These are phyloP conservation scores for Gaultheria prostrata DNA, from an alignment of 148 eudicot species.

Conservation along the genomic window DNA sequence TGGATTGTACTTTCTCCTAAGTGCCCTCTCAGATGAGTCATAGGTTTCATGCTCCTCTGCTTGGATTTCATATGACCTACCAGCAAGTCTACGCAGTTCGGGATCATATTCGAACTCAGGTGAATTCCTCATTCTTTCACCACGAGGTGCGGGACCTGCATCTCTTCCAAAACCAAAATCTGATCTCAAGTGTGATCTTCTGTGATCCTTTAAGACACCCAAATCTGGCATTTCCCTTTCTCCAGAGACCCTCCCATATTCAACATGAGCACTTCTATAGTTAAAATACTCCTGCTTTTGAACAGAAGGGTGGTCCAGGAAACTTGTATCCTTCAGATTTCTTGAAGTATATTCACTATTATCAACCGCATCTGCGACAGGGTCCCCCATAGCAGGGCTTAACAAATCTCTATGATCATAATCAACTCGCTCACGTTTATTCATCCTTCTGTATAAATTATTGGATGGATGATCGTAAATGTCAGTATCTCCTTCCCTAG, in stretches of 20 bases:
- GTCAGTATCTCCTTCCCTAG: constrained; percentile 24
- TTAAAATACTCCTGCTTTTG: constrained; percentile 33
- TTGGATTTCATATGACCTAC: constrained; percentile 15
- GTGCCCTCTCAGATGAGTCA: constrained; percentile 24
- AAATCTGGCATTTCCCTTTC: constrained; percentile 20
- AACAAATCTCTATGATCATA: constrained; percentile 21
- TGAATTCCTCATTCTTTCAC: constrained; percentile 29
- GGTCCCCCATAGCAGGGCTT: constrained; percentile 23
- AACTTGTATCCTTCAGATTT: constrained; percentile 15
- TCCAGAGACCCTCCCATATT: constrained; percentile 25
- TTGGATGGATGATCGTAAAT: constrained; percentile 25
- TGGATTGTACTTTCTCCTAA: constrained; percentile 9
- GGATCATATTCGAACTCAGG: constrained; percentile 22
- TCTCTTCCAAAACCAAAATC: constrained; percentile 31
- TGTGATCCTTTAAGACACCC: constrained; percentile 26
- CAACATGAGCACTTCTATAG: constrained; percentile 26
- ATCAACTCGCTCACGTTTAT: constrained; percentile 19
- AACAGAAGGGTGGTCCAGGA: constrained; percentile 23
- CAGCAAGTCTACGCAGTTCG: constrained; percentile 21
- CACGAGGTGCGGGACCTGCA: constrained; percentile 23
- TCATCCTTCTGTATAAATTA: constrained; percentile 20
- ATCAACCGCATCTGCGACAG: constrained; percentile 18
- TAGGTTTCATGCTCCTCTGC: constrained; percentile 11
- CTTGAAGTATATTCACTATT: constrained; percentile 35
- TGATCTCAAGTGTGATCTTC: constrained; percentile 20